Evolutionary conservation across 2,329 filamentous ascomycete species (phyloP), one percentile per base, ranked within the genome.

Genomic region (Sporothrix phasma): DNA sequence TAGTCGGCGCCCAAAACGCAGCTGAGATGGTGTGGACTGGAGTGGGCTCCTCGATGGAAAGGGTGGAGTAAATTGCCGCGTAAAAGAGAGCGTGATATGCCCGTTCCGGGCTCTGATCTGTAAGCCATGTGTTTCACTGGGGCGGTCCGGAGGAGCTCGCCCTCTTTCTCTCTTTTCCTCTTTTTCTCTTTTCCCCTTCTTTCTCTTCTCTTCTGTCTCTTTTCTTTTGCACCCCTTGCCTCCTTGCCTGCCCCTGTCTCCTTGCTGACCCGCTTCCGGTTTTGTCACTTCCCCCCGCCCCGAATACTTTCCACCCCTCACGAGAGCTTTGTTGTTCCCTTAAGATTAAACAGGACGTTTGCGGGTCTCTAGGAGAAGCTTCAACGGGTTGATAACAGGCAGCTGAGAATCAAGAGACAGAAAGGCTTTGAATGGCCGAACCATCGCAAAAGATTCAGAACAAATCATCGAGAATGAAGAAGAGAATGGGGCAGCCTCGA

Each of bases 111-210:
- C 43, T 61, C 43, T 47, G 41, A 60, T 49, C 58, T 59, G 47
- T 26, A 47, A 61, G 58, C 58, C 58, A 61, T 61, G 58, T 61
- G 58, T 61, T 61, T 61, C 58, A 61, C 37, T 29, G 51, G 51
- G 51, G 31, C 24, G 51, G 51, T 39, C 31, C 26, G 15, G 31
- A 54, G 51, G 51, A 54, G 37, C 37, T 10, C 37, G 17, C 15
- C 56, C 26, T 46, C 15, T 31, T 10, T 11, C 8, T 45, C 29
- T 34, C 24, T 17, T 31, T 10, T 8, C 56, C 56, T 41, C 56
- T 26, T 56, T 41, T 26, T 56, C 34, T 45, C 11, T 37, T 37
- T 37, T 3, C 34, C 34, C 34, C 34, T 37, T 37, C 10, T 37
- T 4, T 37, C 24, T 39, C 56, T n/a, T 58, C 34, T 56, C 31